Evolutionary conservation across 306 rosid genomes (phyloP).

Genomic region (Casuarina glauca): DNA sequence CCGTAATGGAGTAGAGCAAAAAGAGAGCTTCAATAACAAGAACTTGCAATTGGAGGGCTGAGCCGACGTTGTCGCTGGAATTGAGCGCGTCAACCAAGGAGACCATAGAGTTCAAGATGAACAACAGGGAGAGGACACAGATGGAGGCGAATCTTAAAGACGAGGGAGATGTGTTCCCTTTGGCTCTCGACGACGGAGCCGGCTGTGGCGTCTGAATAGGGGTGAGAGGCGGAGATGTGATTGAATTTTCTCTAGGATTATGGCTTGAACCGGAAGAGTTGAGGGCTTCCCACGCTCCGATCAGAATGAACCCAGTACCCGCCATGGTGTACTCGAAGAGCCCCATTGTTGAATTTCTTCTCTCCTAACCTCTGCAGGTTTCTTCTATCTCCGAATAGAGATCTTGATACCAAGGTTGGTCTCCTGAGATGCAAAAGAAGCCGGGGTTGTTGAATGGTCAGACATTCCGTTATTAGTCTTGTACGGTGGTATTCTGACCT

Average conservation of each 20-base stretch:
- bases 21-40: constrained; percentile 53
- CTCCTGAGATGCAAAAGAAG: background rate
- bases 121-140: constrained; percentile 40
- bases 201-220: constrained; percentile 16
- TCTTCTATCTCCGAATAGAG: background rate
- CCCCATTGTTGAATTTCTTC: constrained; percentile 40
- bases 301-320: constrained; percentile 58
- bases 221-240: constrained; percentile 25
- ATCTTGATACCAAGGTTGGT: background rate
- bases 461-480: background rate
- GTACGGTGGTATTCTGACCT: background rate
- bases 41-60: constrained; percentile 63
- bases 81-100: constrained; percentile 53
- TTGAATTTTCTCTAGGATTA: constrained; percentile 5
- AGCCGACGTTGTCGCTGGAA: constrained; percentile 60
- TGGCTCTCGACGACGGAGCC: constrained; percentile 20
- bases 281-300: constrained; percentile 57
- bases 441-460: background rate
- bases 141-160: constrained; percentile 34
- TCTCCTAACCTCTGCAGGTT: background rate
- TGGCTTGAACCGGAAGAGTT: constrained; percentile 17
- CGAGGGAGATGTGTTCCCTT: constrained; percentile 12
- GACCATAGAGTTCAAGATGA: constrained; percentile 47
- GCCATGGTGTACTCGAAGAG: constrained; percentile 50
- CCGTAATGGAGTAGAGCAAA: constrained; percentile 54